Evolutionary conservation across 2,329 filamentous ascomycete genomes (phyloP).

Genomic region (Dryadomyces quercus-mongolicae): DNA sequence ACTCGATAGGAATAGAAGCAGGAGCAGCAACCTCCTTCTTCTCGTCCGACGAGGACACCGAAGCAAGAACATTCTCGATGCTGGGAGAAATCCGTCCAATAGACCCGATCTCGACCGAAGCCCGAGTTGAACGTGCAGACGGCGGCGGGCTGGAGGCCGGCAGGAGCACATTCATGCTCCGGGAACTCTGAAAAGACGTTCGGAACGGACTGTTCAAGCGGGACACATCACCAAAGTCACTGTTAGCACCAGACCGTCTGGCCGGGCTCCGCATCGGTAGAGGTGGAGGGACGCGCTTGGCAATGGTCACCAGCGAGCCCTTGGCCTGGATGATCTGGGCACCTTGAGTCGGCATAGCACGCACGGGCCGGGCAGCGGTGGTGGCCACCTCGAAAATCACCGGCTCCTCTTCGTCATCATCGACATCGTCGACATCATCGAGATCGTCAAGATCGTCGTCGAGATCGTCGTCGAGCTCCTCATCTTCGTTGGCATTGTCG

Average conservation of each 20-base stretch:
- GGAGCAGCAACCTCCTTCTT: background rate
- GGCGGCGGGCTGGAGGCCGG: background rate
- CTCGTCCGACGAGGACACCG: background rate
- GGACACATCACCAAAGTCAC: conserved; percentile 49
- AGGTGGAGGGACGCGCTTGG: conserved; percentile 65
- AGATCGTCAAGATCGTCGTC: conserved; percentile 16
- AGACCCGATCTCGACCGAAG: background rate
- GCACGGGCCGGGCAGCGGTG: conserved; percentile 41
- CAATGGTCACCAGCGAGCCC: conserved; percentile 73
- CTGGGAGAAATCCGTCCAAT: background rate
- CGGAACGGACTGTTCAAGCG: conserved; percentile 38
- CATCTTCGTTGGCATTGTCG: conserved; percentile 35
- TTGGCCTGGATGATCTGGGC: conserved; percentile 59
- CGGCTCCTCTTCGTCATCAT: conserved; percentile 50
- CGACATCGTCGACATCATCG: conserved; percentile 30
- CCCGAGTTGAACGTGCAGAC: background rate
- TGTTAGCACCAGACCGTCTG: conserved; percentile 38
- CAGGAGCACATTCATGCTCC: background rate
- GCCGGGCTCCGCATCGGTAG: conserved; percentile 68
- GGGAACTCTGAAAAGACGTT: conserved; percentile 28
- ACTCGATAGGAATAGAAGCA: background rate
- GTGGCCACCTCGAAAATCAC: conserved; percentile 57
- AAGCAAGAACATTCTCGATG: background rate
- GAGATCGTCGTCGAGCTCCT: conserved; percentile 17
- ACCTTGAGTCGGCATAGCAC: conserved; percentile 49